Evolutionary conservation across 208 protist species (phyloP).

Genomic region (Leishmania mexicana): DNA sequence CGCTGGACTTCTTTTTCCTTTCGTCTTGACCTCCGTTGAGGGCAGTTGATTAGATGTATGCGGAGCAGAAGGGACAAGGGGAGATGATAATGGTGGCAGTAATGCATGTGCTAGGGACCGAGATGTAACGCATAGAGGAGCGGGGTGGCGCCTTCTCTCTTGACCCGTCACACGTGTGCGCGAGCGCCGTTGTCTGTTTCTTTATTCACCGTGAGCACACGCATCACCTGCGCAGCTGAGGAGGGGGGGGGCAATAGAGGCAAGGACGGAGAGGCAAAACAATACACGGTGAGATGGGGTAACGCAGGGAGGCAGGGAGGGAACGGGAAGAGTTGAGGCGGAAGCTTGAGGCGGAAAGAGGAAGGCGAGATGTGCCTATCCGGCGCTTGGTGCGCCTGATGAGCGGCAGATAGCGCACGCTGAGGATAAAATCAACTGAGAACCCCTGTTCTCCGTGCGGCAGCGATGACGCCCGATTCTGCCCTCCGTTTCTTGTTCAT

Average conservation of each 20-base stretch:
- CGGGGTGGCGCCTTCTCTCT: background rate
- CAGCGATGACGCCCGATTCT: background rate
- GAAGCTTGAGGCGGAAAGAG: background rate
- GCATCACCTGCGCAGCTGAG: background rate
- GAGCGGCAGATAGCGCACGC: background rate
- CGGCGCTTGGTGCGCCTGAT: background rate
- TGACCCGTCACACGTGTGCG: background rate
- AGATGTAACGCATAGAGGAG: background rate
- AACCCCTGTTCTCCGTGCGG: background rate
- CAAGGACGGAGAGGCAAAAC: background rate
- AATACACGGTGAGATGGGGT: background rate
- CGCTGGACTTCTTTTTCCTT: background rate
- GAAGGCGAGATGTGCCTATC: background rate
- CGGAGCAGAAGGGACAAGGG: background rate
- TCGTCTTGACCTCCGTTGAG: background rate
- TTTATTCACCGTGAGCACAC: background rate
- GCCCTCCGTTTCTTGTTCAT: background rate
- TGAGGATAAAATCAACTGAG: background rate
- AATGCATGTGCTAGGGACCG: background rate
- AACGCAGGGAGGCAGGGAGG: background rate
- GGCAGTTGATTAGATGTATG: background rate
- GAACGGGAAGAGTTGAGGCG: background rate
- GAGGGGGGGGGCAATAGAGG: background rate
- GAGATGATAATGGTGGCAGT: background rate
- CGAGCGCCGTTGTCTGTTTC: background rate